Base-by-base conservation (phyloP, 306 rosid genomes). In the Glycyrrhiza uralensis region DNA sequence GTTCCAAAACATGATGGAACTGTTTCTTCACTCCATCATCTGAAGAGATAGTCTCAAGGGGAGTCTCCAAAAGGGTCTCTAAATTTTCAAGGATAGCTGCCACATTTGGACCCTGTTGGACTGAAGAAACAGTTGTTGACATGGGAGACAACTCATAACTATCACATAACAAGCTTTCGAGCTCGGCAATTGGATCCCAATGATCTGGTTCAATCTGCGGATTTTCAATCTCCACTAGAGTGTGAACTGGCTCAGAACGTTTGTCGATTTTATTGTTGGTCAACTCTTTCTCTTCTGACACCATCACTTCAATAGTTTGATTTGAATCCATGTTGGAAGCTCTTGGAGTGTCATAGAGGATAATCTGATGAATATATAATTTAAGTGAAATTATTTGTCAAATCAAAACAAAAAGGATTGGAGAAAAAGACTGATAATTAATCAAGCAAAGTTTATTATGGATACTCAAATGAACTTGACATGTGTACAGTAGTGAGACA, bases 11-110 rank as follows among this genome's bases (percentile, higher is more conserved):
- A 32, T 59, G 4, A 59, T 17, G 28, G 28, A 59, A 10, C n/a
- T 59, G 19, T 59, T 59, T 28, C 66, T 59, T 59, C 28, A 59
- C 66, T 59, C 33, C 66, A 18, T 59, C 4, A 3, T 59, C 66
- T 18, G 26, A 59, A 15, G 46, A 59, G 41, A 59, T 13, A 32
- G 17, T 17, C 33, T 59, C 66, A 59, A 59, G 66, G 20, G 66
- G n/a, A 3, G 46, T 59, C 23, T 33, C 66, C 17, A 59, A 59
- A 59, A 59, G 66, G 14, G 28, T 59, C 15, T 59, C 46, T 33
- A 59, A 33, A 32, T 59, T 59, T 59, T 59, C 28, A 32, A 59
- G 29, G 22, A 33, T 26, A 10, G 13, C 2, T 36, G 2, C 29
- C 29, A 26, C 29, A 26, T 26, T 26, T 36, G 42, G 42, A 36